A percentile compares a stretch with the other conserved stretches of the same genome.
These are phyloP conservation scores for Scedosporium dehoogii DNA, from an alignment of 2,329 filamentous ascomycete genomes.

Conservation along the genomic window DNA sequence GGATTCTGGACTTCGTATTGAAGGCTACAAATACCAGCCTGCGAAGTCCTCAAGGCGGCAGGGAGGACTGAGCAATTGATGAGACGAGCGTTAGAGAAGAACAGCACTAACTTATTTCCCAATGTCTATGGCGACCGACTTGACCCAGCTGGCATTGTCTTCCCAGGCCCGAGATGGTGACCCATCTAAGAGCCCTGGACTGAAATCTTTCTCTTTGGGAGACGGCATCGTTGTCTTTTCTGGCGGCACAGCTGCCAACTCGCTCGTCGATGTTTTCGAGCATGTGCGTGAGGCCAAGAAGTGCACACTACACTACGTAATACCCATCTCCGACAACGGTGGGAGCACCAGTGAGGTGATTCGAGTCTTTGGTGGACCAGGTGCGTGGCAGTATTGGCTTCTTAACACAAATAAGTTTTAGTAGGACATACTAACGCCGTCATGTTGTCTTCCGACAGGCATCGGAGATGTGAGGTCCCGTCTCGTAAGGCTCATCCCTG, in stretches of 20 bases:
- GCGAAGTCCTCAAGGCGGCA: background rate
- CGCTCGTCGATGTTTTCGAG: slow-evolving; percentile 81
- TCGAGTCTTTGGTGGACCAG: slow-evolving; percentile 86
- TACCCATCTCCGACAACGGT: slow-evolving; percentile 93
- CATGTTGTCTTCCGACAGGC: slow-evolving; percentile 44
- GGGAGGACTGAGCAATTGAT: background rate
- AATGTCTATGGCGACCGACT: background rate
- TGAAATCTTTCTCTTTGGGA: background rate
- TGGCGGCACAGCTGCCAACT: slow-evolving; percentile 90
- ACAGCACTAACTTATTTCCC: background rate
- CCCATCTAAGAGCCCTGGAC: background rate
- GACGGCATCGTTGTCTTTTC: slow-evolving; percentile 74
- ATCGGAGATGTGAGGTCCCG: slow-evolving; percentile 42
- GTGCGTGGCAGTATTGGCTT: slow-evolving; percentile 30
- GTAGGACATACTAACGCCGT: background rate
- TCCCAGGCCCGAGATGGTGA: background rate
- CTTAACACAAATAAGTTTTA: slow-evolving; percentile 3
- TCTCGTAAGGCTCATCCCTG: slow-evolving; percentile 80
- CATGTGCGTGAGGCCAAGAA: slow-evolving; percentile 52
- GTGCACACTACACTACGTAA: slow-evolving; percentile 70
- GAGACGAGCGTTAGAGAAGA: background rate
- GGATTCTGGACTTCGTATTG: background rate
- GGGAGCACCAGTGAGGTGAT: slow-evolving; percentile 91
- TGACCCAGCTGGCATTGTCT: background rate
- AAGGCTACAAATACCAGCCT: background rate